A percentile compares a stretch with the other conserved stretches of the same genome.
These are phyloP conservation scores for Verticillium alfalfae DNA, from an alignment of 2,329 filamentous ascomycete species.

Conservation along the genomic window DNA sequence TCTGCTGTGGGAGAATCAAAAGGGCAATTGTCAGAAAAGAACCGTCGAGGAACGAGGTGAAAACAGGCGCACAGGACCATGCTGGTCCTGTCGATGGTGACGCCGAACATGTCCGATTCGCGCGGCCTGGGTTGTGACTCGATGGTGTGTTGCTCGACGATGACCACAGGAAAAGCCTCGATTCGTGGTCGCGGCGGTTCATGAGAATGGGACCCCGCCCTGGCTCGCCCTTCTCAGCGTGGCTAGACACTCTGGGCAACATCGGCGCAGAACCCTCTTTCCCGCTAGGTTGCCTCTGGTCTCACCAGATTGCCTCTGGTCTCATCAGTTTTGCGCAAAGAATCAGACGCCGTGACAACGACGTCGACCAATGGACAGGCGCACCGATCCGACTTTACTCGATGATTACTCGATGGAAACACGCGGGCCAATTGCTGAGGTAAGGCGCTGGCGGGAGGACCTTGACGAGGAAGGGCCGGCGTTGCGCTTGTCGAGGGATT, in stretches of 20 bases:
- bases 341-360: no score
- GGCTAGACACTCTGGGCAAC: no score
- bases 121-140: not conserved
- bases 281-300: not conserved
- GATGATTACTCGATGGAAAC: slow-evolving; percentile 42
- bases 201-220: not conserved
- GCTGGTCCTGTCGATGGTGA: not conserved
- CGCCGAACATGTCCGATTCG: not conserved
- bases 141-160: not conserved
- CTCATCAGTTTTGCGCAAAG: not conserved
- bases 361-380: no score
- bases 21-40: no score
- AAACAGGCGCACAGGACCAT: no score
- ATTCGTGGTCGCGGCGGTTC: not conserved
- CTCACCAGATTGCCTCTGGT: not conserved
- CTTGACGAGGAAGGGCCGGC: not conserved
- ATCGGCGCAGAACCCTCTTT: not conserved
- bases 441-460: not conserved
- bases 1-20: no score
- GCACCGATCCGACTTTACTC: slow-evolving; percentile 24
- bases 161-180: not conserved
- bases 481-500: not conserved
- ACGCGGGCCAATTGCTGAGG: slow-evolving; percentile 6
- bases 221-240: not conserved
- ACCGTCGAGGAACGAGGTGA: no score